These are phyloP conservation scores for Sapria himalayana DNA, from an alignment of 345 rosid species.

Conservation along the genomic window DNA sequence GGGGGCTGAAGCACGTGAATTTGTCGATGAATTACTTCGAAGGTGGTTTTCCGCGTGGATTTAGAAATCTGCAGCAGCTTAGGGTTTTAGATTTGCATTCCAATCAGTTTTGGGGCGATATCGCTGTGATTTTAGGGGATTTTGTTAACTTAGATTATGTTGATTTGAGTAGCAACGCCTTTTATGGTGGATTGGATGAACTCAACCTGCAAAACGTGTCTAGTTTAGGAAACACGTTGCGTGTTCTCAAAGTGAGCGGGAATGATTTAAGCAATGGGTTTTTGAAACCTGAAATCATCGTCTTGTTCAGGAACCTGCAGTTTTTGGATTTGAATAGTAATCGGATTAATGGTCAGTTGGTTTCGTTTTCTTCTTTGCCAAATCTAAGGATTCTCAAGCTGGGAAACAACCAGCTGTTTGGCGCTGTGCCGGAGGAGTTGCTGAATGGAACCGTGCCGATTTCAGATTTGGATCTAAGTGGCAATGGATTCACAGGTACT, in stretches of 20 bases:
- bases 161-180: conserved; percentile 59
- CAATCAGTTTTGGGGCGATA: conserved; percentile 38
- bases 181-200: conserved; percentile 29
- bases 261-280: conserved; percentile 38
- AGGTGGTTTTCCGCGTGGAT: conserved; percentile 49
- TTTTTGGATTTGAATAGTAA: conserved; percentile 39
- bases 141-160: conserved; percentile 51
- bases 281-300: conserved; percentile 25
- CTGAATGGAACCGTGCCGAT: conserved; percentile 30
- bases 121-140: conserved; percentile 29
- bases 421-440: conserved; percentile 42
- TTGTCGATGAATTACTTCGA: conserved; percentile 42
- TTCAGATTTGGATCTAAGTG: conserved; percentile 69
- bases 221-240: conserved; percentile 49
- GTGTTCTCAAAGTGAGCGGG: conserved; percentile 41
- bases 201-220: conserved; percentile 32
- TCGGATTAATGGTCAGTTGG: conserved; percentile 40
- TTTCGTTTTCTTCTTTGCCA: conserved; percentile 35
- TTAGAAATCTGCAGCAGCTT: conserved; percentile 61
- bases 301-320: conserved; percentile 45
- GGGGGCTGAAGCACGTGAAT: conserved; percentile 48
- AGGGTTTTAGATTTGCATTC: conserved; percentile 45
- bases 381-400: conserved; percentile 33
- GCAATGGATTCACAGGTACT: conserved; percentile 71
- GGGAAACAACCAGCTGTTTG: conserved; percentile 44